Evolutionary conservation across 345 rosid genomes (phyloP).

Genomic region (Eucalyptus erythrocorys): DNA sequence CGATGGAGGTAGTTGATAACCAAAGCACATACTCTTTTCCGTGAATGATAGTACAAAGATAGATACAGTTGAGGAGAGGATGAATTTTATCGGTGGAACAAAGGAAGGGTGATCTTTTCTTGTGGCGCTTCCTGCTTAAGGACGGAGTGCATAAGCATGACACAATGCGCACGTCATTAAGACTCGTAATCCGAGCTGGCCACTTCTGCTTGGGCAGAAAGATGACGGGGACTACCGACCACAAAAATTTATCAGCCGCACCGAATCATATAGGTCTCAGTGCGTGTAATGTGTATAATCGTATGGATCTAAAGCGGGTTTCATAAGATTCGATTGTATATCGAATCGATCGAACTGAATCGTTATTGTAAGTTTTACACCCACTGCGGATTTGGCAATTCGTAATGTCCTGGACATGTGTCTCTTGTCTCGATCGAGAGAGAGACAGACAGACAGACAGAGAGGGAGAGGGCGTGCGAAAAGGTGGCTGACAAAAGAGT

Average conservation of each 20-base stretch:
- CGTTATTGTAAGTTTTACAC: background rate
- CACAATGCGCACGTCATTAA: background rate
- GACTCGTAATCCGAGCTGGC: background rate
- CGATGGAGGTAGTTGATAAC: background rate
- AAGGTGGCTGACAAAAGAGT: background rate
- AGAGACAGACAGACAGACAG: too few relatives aligned
- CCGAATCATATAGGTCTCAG: background rate
- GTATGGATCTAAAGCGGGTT: too few relatives aligned
- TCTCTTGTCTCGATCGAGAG: background rate
- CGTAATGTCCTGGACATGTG: background rate
- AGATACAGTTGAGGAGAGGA: background rate
- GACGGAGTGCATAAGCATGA: background rate
- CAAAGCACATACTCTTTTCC: background rate
- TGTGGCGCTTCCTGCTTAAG: background rate
- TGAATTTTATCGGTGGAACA: background rate
- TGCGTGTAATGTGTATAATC: background rate
- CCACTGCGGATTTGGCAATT: background rate
- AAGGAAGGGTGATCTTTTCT: background rate
- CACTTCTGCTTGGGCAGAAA: background rate
- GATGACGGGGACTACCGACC: background rate
- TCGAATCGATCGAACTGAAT: background rate
- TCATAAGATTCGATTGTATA: background rate
- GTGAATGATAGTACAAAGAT: background rate
- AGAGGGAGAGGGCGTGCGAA: background rate
- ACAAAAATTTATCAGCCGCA: background rate